These are phyloP conservation scores for Triticum aestivum DNA, from an alignment of 176 grass and related monocot species.

Conservation along the genomic window DNA sequence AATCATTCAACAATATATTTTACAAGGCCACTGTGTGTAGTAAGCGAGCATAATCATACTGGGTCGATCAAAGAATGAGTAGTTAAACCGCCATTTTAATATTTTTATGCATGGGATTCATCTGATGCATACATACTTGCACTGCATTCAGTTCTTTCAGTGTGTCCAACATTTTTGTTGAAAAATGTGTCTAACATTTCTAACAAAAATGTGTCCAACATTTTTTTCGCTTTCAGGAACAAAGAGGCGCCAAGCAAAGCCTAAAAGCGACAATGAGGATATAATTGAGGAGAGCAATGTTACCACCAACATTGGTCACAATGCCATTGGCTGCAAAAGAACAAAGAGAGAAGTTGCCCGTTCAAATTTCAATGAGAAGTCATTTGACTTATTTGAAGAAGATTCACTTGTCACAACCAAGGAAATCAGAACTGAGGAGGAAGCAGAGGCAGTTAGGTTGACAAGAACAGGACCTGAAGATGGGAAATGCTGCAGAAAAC, in stretches of 20 bases:
- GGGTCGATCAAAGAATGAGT: not conserved
- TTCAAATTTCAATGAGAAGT: constrained; percentile 69
- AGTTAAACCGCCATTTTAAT: not conserved
- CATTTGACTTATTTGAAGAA: constrained; percentile 50
- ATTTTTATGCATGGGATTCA: not conserved
- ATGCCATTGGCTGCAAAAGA: constrained; percentile 40
- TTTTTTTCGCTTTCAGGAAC: constrained; percentile 40
- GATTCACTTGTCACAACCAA: constrained; percentile 51
- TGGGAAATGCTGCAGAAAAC: no score
- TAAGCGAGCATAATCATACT: no score
- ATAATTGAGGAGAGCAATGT: not conserved
- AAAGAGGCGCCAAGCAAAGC: constrained; percentile 25
- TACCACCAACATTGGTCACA: constrained; percentile 17
- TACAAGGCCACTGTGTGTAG: no score
- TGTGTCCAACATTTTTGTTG: not conserved
- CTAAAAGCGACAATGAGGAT: not conserved
- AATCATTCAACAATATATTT: no score
- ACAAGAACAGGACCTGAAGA: constrained; percentile 41
- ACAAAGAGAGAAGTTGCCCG: constrained; percentile 27
- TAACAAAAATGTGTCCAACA: not conserved
- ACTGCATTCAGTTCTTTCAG: constrained; percentile 14
- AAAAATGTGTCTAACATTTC: not conserved
- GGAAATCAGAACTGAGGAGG: constrained; percentile 53
- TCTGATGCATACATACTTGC: not conserved
- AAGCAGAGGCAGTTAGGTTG: constrained; percentile 69